These are phyloP conservation scores for Rhizopogon salebrosus DNA, from an alignment of 768 basidiomycete genomes.

Conservation along the genomic window DNA sequence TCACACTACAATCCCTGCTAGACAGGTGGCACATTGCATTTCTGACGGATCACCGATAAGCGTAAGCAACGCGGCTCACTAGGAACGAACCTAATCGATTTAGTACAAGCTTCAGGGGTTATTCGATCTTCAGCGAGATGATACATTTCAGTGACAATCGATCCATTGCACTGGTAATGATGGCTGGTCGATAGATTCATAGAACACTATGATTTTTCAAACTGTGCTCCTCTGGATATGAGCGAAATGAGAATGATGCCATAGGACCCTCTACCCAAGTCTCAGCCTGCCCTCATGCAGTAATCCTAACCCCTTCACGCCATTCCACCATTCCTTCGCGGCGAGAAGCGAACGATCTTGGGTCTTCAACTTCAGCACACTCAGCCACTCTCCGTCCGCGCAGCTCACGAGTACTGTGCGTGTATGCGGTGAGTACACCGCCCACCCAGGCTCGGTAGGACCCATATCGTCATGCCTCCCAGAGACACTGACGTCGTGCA, in stretches of 20 bases:
- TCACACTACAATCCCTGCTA: too few relatives aligned
- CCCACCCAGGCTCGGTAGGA: constrained; percentile 33
- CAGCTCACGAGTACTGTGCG: constrained; percentile 50
- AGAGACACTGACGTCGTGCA: constrained; percentile 28
- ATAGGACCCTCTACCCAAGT: neutral
- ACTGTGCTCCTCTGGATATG: neutral
- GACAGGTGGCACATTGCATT: too few relatives aligned
- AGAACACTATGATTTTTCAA: too few relatives aligned
- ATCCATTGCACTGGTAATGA: neutral
- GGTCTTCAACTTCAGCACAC: constrained; percentile 54
- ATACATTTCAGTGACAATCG: neutral
- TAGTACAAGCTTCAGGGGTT: too few relatives aligned
- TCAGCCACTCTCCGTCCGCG: constrained; percentile 44
- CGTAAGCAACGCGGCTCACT: too few relatives aligned
- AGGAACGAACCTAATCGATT: too few relatives aligned
- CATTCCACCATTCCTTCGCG: constrained; percentile 80
- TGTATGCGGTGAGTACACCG: constrained; percentile 35
- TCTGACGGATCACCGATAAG: too few relatives aligned
- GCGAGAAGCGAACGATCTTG: constrained; percentile 50
- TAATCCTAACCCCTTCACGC: constrained; percentile 35
- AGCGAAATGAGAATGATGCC: neutral
- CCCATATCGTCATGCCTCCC: constrained; percentile 5
- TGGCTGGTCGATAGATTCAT: too few relatives aligned
- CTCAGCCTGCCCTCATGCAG: constrained; percentile 10
- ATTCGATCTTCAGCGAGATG: neutral